Evolutionary conservation across 139 green algal species (phyloP).

Genomic region (Pleodorina starrii): DNA sequence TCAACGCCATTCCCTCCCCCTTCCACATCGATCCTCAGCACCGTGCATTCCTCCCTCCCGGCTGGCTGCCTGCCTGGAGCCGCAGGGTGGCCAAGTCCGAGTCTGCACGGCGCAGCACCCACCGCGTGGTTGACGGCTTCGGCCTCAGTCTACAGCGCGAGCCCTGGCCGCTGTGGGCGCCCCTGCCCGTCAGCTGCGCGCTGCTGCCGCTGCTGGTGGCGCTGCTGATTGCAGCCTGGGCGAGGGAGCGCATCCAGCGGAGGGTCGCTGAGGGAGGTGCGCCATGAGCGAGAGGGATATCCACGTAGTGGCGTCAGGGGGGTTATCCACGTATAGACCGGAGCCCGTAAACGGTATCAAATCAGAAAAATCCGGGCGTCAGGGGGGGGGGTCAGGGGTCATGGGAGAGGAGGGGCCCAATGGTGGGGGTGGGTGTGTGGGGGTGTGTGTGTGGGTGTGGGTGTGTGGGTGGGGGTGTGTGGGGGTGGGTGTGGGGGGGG

Average conservation of each 20-base stretch:
- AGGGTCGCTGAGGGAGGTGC: background rate
- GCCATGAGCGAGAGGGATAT: no score
- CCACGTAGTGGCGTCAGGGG: no score
- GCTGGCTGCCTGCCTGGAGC: background rate
- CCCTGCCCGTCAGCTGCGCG: background rate
- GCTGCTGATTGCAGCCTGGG: background rate
- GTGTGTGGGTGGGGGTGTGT: no score
- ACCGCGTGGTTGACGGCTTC: slow-evolving; percentile 9
- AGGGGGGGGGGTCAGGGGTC: no score
- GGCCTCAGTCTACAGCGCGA: background rate
- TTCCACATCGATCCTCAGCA: background rate
- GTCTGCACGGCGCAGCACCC: background rate
- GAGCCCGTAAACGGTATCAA: no score
- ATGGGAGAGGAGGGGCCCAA: no score
- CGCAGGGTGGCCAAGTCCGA: background rate
- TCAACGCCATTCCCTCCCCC: background rate
- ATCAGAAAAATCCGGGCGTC: no score
- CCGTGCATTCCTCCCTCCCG: background rate
- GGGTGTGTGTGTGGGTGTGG: no score
- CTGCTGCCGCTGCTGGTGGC: background rate
- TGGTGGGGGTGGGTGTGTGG: no score
- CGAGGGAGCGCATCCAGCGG: slow-evolving; percentile 18
- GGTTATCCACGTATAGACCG: no score
- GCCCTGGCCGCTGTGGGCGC: slow-evolving; percentile 27
- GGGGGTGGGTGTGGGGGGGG: no score